These are phyloP conservation scores for Hypoxylon sp. DNA, from an alignment of 2,329 filamentous ascomycete genomes.

Conservation along the genomic window DNA sequence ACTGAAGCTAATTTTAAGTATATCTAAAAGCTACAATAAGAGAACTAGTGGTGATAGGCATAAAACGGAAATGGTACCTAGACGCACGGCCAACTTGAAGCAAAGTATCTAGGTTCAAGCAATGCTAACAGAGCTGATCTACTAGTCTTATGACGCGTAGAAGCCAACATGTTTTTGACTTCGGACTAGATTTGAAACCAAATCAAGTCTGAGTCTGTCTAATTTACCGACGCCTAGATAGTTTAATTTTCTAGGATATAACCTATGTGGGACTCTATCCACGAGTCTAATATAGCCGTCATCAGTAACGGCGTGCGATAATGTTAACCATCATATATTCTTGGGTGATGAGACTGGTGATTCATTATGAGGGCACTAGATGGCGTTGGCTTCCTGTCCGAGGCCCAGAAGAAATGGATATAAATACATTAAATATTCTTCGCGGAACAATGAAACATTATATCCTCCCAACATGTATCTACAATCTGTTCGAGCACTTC, in stretches of 20 bases:
- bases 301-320: conserved; percentile 6
- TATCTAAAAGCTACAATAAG: background rate
- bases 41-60: background rate
- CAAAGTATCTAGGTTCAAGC: background rate
- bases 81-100: background rate
- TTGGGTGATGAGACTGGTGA: conserved; percentile 16
- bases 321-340: conserved; percentile 17
- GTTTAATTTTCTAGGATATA: background rate
- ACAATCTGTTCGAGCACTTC: conserved; percentile 26
- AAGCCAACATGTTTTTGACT: background rate
- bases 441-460: background rate
- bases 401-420: background rate
- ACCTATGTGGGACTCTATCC: background rate
- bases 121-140: background rate
- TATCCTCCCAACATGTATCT: conserved; percentile 7
- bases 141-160: background rate
- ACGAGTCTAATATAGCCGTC: conserved; percentile 21
- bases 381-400: background rate
- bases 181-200: background rate
- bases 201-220: conserved; percentile 5
- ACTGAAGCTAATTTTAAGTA: background rate
- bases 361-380: conserved; percentile 22
- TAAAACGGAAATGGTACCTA: background rate
- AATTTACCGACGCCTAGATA: background rate
- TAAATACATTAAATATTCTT: conserved; percentile 20